Base-by-base conservation (phyloP, 23 red algal species). In the Gracilaria domingensis region DNA sequence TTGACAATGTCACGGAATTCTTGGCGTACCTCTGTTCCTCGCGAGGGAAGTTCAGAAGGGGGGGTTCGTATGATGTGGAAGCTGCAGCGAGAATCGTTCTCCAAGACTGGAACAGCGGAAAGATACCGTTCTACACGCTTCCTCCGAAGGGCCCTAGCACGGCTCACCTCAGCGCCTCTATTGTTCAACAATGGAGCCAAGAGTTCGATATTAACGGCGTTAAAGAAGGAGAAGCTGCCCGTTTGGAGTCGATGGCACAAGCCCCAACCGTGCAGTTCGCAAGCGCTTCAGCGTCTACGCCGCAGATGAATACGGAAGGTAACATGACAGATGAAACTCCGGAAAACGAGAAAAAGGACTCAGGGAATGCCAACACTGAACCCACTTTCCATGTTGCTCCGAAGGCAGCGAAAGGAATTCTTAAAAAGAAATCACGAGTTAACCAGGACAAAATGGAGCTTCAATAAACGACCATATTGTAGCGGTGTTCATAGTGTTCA, bases 111-210 rank as follows among this genome's bases (percentile, higher is more conserved):
- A 94, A 93, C 73, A 69, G 80, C 24, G 97, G 97, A 35, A 99
- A 91, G 76, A 96, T 99, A 51, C 94, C 94, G 39, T 99, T 95
- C 79, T 99, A 99, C 64, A 96, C 97, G 47, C 51, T 93, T 73
- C 97, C 97, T n/a, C 93, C 93, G 0, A 87, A 86, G 81, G 96
- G 88, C 35, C 75, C 87, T 29, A 44, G 79, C n/a, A 54, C 25
- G 47, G 88, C 82, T 38, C 86, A 92, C 37, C 80, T 95, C 23
- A 86, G 81, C 25, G 89, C 91, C 14, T 42, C 75, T 34, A 50
- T 98, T 36, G 91, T 98, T 9, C 55, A 88, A 23, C 47, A 83
- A 33, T 98, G 87, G 85, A 84, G 85, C 18, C 65, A 57, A 8
- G 96, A 93, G 23, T 98, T 98, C 76, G 82, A 98, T 69, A 44